A percentile compares a stretch with the other conserved stretches of the same genome.
Conservation (phyloP, 176 grass and related monocot species). For the Triticum urartu region DNA sequence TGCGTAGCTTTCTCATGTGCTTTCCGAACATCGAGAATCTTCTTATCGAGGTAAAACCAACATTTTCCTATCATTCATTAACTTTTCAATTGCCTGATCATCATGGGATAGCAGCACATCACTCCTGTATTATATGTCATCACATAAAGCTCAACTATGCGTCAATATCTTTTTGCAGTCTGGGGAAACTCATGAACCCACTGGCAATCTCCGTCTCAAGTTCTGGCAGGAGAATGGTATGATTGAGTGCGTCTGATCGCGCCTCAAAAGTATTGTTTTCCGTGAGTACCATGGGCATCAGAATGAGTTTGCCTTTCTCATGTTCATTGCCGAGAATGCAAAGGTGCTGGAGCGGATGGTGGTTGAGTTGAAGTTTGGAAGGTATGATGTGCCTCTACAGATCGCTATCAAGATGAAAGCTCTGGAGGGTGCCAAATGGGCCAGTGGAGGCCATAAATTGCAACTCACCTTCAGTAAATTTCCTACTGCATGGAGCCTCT, state of each 20-base stretch:
- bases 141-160: not conserved
- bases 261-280: not conserved
- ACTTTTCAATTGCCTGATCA: not conserved
- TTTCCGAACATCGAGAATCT: slow-evolving; percentile 27
- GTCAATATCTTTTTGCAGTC: not conserved
- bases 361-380: not conserved
- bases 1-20: slow-evolving; percentile 25
- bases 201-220: not conserved
- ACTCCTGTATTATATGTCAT: not conserved
- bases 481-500: not conserved
- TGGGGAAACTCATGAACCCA: not conserved
- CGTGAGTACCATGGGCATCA: not conserved
- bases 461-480: not conserved
- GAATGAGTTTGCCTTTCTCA: not conserved
- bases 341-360: not conserved
- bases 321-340: not conserved
- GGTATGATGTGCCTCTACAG: not conserved
- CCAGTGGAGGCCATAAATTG: not conserved
- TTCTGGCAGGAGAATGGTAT: not conserved
- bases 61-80: not conserved
- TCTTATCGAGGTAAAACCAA: slow-evolving; percentile 7
- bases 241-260: not conserved
- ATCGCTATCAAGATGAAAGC: not conserved
- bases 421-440: not conserved
- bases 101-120: not conserved